Percentiles rank a stretch among this genome's conserved stretches.
Conservation (phyloP, 2,329 filamentous ascomycete species). For the Fusarium citri region DNA sequence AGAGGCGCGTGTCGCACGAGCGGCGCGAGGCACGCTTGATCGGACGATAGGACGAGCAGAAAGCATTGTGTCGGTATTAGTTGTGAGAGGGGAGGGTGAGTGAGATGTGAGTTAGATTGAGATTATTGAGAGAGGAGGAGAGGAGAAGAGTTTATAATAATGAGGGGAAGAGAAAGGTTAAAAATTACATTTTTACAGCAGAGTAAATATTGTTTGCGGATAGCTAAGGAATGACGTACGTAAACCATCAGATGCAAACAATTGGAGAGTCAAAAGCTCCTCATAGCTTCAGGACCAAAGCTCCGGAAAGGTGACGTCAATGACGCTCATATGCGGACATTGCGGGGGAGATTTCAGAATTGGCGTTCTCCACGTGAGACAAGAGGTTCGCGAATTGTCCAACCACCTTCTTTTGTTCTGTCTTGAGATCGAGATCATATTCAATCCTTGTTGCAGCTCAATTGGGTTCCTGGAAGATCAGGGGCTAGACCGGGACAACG, state of each 20-base stretch:
- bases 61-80: conserved; percentile 44
- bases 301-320: conserved; percentile 44
- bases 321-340: conserved; percentile 40
- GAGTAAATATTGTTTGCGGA: conserved; percentile 5
- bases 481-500: conserved; percentile 16
- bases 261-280: conserved; percentile 14
- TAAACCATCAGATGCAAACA: conserved; percentile 38
- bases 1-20: conserved; percentile 44
- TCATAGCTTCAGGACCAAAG: conserved; percentile 26
- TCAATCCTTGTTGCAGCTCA: not conserved
- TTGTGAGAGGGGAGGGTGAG: not conserved
- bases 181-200: conserved; percentile 15
- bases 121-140: not conserved
- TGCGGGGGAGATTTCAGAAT: conserved; percentile 20
- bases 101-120: not conserved
- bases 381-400: conserved; percentile 21
- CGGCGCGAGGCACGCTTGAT: conserved; percentile 44
- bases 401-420: not conserved
- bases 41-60: conserved; percentile 47
- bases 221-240: conserved; percentile 36
- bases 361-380: conserved; percentile 21
- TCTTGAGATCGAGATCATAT: conserved; percentile 18
- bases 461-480: conserved; percentile 17
- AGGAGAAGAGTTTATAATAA: not conserved
- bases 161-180: not conserved